These are phyloP conservation scores for Spirogloea muscicola DNA, from an alignment of 139 green algal species.

Conservation along the genomic window DNA sequence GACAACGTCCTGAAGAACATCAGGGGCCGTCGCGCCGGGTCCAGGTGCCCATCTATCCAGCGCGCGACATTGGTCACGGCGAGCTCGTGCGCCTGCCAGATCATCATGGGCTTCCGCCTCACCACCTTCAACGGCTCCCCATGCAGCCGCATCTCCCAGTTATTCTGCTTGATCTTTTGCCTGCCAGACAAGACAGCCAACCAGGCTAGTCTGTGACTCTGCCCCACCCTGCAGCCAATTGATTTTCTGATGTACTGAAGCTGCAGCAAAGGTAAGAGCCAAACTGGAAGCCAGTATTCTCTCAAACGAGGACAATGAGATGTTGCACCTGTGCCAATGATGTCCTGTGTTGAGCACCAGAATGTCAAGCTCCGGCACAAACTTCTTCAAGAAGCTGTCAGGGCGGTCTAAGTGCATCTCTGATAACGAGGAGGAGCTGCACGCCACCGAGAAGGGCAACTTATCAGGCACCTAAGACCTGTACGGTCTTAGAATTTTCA, in stretches of 20 bases:
- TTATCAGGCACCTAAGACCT: too few species aligned
- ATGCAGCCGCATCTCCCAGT: neutral
- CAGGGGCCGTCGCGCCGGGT: neutral
- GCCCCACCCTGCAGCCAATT: too few species aligned
- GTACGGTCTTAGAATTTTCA: too few species aligned
- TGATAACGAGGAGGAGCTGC: too few species aligned
- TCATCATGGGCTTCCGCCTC: neutral
- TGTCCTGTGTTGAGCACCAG: slow-evolving; percentile 40
- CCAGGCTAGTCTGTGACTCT: too few species aligned
- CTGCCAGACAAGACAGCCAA: too few species aligned
- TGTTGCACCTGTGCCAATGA: slow-evolving; percentile 40
- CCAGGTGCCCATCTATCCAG: slow-evolving; percentile 4
- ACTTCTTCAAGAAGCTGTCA: slow-evolving; percentile 7
- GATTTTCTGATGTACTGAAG: too few species aligned
- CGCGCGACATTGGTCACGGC: neutral
- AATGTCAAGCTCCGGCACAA: slow-evolving; percentile 15
- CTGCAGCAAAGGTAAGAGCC: too few species aligned
- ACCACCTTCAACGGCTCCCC: neutral
- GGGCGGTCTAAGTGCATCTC: slow-evolving; percentile 30
- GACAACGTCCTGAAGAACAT: slow-evolving; percentile 2
- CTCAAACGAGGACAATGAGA: too few species aligned
- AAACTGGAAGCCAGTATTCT: too few species aligned
- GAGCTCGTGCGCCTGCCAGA: neutral
- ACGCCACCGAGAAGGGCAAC: too few species aligned
- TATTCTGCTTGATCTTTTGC: neutral